phyloP scores from a whole-genome alignment of 1,139 yeast species.

The Yamadazyma kanchanaburiensis region DNA sequence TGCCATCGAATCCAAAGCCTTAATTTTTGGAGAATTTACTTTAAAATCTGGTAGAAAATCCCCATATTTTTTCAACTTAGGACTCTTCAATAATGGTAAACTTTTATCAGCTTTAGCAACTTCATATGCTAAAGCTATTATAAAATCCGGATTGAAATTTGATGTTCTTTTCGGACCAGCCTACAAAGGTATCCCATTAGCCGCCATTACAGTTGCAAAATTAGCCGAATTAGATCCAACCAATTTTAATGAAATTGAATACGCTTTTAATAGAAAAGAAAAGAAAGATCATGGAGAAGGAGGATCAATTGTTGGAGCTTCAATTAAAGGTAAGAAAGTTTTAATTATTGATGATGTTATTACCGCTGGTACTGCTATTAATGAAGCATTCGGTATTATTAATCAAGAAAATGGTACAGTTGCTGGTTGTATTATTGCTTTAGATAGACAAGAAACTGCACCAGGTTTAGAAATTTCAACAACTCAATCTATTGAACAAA shows the following conservation, averaged over 20 bases:
- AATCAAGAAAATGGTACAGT: slow-evolving; percentile 66
- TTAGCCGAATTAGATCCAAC: slow-evolving; percentile 87
- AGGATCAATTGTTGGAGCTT: slow-evolving; percentile 87
- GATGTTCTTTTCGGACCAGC: slow-evolving; percentile 97
- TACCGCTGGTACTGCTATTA: slow-evolving; percentile 98
- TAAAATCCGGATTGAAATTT: slow-evolving; percentile 74
- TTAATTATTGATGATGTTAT: slow-evolving; percentile 94
- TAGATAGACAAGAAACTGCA: slow-evolving; percentile 92
- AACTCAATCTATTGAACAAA: slow-evolving; percentile 72
- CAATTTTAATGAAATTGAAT: slow-evolving; percentile 61
- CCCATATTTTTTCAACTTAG: slow-evolving; percentile 96
- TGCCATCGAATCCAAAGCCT: slow-evolving; percentile 77
- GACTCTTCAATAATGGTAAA: slow-evolving; percentile 79
- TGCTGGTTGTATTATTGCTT: slow-evolving; percentile 83
- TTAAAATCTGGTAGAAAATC: slow-evolving; percentile 89
- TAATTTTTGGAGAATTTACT: slow-evolving; percentile 84
- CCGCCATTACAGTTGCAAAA: slow-evolving; percentile 89
- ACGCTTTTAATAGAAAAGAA: slow-evolving; percentile 83
- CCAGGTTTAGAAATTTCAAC: slow-evolving; percentile 68
- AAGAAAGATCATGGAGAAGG: slow-evolving; percentile 99
- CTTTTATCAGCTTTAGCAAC: slow-evolving; percentile 75
- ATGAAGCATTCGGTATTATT: slow-evolving; percentile 86
- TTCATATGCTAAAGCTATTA: slow-evolving; percentile 86
- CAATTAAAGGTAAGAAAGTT: slow-evolving; percentile 65
- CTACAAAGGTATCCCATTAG: slow-evolving; percentile 94